A percentile compares a stretch with the other conserved stretches of the same genome.
Evolutionary conservation across 305 asterid species (phyloP).

Genomic region (Rubia tinctorum): DNA sequence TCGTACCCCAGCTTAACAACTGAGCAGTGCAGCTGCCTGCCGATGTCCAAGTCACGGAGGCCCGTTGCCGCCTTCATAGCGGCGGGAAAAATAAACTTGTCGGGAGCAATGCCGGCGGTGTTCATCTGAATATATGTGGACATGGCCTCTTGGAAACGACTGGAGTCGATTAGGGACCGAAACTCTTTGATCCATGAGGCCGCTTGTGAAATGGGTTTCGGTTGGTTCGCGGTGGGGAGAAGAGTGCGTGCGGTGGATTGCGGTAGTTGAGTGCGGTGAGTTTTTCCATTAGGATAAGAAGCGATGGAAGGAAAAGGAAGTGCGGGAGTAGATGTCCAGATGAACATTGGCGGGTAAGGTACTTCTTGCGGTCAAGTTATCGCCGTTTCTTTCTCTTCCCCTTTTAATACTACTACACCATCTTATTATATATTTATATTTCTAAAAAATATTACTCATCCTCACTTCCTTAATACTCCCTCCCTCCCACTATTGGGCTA

Average conservation of each 20-base stretch:
- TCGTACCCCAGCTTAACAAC: conserved; percentile 55
- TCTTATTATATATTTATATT: no score
- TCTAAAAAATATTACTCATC: no score
- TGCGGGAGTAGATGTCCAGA: neutral
- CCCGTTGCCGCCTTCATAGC: conserved; percentile 66
- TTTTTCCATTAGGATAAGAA: neutral
- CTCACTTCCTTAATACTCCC: no score
- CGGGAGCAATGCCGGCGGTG: conserved; percentile 53
- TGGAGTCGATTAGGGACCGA: conserved; percentile 55
- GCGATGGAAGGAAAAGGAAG: neutral
- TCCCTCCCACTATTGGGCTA: no score
- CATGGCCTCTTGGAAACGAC: conserved; percentile 56
- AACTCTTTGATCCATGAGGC: conserved; percentile 57
- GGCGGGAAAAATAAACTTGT: conserved; percentile 72
- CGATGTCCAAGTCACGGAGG: conserved; percentile 55
- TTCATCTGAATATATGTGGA: conserved; percentile 58
- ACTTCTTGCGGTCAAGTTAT: conserved; percentile 6
- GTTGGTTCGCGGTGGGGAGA: neutral
- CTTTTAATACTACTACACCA: no score
- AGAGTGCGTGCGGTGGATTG: neutral
- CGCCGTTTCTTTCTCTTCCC: neutral
- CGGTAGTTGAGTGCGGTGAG: neutral
- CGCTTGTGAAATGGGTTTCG: conserved; percentile 17
- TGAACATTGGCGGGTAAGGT: neutral
- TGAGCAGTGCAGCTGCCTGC: conserved; percentile 64